phyloP scores from a whole-genome alignment of 306 rosid genomes.

The Abrus pulchellus region DNA sequence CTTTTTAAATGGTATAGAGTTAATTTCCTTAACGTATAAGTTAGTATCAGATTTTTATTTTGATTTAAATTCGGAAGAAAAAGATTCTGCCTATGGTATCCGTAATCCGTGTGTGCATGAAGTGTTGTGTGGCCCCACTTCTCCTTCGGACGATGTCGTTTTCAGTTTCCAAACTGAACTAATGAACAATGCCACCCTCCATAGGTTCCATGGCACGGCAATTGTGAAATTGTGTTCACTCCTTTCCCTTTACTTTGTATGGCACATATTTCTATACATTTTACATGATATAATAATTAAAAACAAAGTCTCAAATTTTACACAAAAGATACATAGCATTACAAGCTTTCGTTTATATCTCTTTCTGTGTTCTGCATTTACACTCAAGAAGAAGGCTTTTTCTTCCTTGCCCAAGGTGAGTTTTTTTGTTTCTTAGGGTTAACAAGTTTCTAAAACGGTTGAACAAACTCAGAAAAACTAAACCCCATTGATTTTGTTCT shows the following conservation, averaged over 20 bases:
- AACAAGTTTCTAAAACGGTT: conserved; percentile 31
- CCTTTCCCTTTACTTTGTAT: conserved; percentile 5
- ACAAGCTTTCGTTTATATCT: not conserved
- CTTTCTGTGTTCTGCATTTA: conserved; percentile 31
- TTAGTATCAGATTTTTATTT: not conserved
- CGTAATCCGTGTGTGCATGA: not conserved
- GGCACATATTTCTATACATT: not conserved
- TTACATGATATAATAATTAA: not conserved
- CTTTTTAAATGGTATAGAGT: too few relatives aligned
- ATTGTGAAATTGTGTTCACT: not conserved
- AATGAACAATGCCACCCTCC: conserved; percentile 31
- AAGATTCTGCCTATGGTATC: conserved; percentile 27
- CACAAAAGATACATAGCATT: not conserved
- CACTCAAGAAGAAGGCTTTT: conserved; percentile 10
- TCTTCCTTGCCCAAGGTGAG: not conserved
- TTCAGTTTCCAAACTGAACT: conserved; percentile 11
- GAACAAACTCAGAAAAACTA: conserved; percentile 26
- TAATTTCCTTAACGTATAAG: not conserved
- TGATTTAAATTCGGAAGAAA: not conserved
- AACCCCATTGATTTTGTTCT: conserved; percentile 22
- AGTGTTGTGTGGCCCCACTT: conserved; percentile 33
- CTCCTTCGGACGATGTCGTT: conserved; percentile 39
- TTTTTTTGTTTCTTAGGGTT: conserved; percentile 49
- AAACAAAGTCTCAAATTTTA: conserved; percentile 15
- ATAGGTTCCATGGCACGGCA: not conserved